These are phyloP conservation scores for Ophiocordyceps australis DNA, from an alignment of 2,329 filamentous ascomycete genomes.

Conservation along the genomic window DNA sequence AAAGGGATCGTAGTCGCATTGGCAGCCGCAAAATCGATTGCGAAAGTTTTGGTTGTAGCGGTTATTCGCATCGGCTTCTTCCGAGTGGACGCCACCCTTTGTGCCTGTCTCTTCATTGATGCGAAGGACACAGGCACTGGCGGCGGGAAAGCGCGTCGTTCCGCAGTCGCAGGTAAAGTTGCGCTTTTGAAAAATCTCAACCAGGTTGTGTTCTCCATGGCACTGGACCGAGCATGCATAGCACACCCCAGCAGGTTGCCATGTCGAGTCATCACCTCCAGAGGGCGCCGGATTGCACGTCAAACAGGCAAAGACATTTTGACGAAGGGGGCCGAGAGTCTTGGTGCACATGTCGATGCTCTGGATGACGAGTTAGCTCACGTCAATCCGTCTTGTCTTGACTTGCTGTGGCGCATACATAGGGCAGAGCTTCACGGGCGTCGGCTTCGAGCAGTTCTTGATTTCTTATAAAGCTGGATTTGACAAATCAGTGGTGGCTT, in stretches of 20 bases:
- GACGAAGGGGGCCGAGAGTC: slow-evolving; percentile 71
- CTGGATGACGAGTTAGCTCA: slow-evolving; percentile 24
- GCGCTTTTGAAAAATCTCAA: slow-evolving; percentile 90
- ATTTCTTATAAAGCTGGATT: slow-evolving; percentile 58
- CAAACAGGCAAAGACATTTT: slow-evolving; percentile 79
- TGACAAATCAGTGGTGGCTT: slow-evolving; percentile 6
- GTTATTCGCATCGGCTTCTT: slow-evolving; percentile 55
- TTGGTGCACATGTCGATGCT: slow-evolving; percentile 90
- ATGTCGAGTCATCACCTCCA: slow-evolving; percentile 31
- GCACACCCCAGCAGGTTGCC: slow-evolving; percentile 60
- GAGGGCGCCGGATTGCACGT: slow-evolving; percentile 76
- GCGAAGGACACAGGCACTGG: slow-evolving; percentile 59
- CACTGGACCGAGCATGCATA: slow-evolving; percentile 95
- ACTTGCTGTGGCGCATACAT: slow-evolving; percentile 41
- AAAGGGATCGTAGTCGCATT: slow-evolving; percentile 72
- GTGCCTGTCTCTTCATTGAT: slow-evolving; percentile 53
- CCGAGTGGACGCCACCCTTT: slow-evolving; percentile 61
- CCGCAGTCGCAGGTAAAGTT: slow-evolving; percentile 96
- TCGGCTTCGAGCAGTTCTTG: slow-evolving; percentile 88
- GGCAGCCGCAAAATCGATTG: slow-evolving; percentile 83
- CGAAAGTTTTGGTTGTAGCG: slow-evolving; percentile 92
- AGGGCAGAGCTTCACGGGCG: slow-evolving; percentile 85
- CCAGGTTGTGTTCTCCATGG: slow-evolving; percentile 84
- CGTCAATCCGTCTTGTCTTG: neutral
- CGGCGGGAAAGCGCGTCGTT: slow-evolving; percentile 56